Evolutionary conservation across 306 rosid genomes (phyloP).

Genomic region (Prinsepia uniflora): DNA sequence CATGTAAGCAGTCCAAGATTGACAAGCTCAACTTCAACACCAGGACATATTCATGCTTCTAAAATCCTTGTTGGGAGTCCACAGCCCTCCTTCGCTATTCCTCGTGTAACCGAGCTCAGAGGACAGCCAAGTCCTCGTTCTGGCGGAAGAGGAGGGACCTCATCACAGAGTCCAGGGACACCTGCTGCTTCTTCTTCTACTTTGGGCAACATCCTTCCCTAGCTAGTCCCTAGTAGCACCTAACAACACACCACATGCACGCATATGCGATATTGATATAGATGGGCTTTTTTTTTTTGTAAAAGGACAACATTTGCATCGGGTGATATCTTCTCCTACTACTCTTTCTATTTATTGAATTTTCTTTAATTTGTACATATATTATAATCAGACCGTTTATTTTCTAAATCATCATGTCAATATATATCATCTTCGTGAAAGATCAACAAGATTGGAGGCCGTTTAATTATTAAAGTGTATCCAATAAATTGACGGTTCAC

Average conservation of each 20-base stretch:
- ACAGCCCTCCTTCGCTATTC: constrained; percentile 33
- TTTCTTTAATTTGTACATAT: too few species aligned
- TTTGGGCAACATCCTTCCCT: constrained; percentile 52
- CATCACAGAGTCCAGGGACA: constrained; percentile 45
- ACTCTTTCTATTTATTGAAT: background rate
- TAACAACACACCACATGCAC: constrained; percentile 27
- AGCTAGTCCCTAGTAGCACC: constrained; percentile 36
- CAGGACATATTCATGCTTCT: constrained; percentile 30
- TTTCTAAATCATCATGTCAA: too few species aligned
- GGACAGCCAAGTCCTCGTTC: constrained; percentile 67
- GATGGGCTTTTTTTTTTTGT: background rate
- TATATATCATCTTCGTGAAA: too few species aligned
- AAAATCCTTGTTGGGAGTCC: constrained; percentile 55
- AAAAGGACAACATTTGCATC: too few species aligned
- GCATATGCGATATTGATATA: background rate
- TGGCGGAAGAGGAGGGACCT: constrained; percentile 40
- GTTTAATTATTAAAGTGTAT: too few species aligned
- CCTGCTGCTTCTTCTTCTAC: constrained; percentile 37
- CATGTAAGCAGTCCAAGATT: constrained; percentile 72
- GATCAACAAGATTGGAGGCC: too few species aligned
- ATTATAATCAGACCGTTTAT: too few species aligned
- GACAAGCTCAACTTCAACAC: constrained; percentile 77
- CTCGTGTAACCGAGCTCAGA: constrained; percentile 53
- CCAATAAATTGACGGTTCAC: too few species aligned
- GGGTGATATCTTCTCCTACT: background rate